Evolutionary conservation across 257 asterid species (phyloP), one percentile per base, ranked within the genome.

Genomic region (Solanum lignicaule): DNA sequence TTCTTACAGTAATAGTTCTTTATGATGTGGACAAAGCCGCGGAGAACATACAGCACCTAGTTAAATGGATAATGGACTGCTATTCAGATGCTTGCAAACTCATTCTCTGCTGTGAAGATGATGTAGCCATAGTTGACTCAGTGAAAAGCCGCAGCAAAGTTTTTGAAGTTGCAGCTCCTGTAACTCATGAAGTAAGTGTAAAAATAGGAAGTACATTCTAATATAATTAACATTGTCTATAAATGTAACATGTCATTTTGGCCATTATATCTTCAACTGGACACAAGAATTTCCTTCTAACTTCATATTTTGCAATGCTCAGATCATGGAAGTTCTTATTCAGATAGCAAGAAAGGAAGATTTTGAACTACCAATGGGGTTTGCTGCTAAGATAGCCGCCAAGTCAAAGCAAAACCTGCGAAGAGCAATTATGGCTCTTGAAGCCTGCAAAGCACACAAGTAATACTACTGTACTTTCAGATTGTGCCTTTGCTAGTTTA

Each of bases 401-500:
- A 95, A 94, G 91, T 93, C 98, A 36, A 95, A 92, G 91, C 98
- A 93, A 86, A 95, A 94, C 86, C 86, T 96, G 76, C 92, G 98
- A 89, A 93, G 94, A 89, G 98, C 98, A 86, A 93, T 96, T 69
- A 94, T 96, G 98, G 96, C 98, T 69, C 98, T 96, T 84, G 98
- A 96, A 92, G 98, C 98, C 88, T 96, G 98, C 94, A 96, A 93
- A 91, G 94, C 94, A 25, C 97, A 95, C 93, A 95, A 93, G 98
- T 95, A 91, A 90, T 89, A 65, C 69, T 29, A 6, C 73, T 78
- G 0, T 31, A 69, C 72, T 81, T 29, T 8, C 72, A 12, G 38
- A 48, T 43, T 23, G 15, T 73, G 52, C 60, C 82, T 58, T 84
- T 84, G n/a, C 84, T 81, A 69, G 87, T 31, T 74, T 62, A 29